Evolutionary conservation across 2,329 filamentous ascomycete species (phyloP).

Genomic region (Nigrospora oryzae): DNA sequence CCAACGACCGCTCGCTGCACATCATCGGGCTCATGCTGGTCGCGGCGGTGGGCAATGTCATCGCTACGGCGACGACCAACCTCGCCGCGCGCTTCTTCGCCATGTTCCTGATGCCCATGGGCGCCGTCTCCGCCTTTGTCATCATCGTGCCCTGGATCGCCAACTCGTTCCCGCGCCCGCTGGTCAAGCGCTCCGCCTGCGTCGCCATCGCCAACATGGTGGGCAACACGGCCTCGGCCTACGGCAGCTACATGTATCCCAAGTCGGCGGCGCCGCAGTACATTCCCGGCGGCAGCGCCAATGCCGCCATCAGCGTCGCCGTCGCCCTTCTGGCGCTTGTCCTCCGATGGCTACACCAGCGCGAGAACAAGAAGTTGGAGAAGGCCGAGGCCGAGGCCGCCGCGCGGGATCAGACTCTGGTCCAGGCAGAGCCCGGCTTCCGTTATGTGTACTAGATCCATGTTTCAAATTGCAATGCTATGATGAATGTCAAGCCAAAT

Average conservation of each 20-base stretch:
- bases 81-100: constrained; percentile 49
- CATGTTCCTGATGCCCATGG: constrained; percentile 54
- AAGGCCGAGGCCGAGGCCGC: constrained; percentile 10
- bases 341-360: constrained; percentile 44
- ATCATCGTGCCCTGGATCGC: constrained; percentile 60
- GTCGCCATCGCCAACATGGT: constrained; percentile 62
- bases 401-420: constrained; percentile 14
- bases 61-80: constrained; percentile 41
- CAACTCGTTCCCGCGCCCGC: constrained; percentile 62
- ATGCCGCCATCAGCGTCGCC: constrained; percentile 53
- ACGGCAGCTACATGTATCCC: constrained; percentile 38
- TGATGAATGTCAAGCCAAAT: too few species aligned
- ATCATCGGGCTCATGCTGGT: constrained; percentile 44
- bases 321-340: constrained; percentile 44
- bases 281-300: constrained; percentile 47
- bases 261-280: constrained; percentile 32
- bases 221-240: constrained; percentile 48
- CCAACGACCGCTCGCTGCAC: constrained; percentile 46
- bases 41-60: constrained; percentile 44
- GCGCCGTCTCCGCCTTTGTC: constrained; percentile 39
- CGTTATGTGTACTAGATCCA: too few species aligned
- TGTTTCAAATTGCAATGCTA: too few species aligned
- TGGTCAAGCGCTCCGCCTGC: constrained; percentile 56
- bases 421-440: constrained; percentile 8
- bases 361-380: constrained; percentile 54